These are phyloP conservation scores for Apiospora sp. DNA, from an alignment of 2,329 filamentous ascomycete genomes.

Conservation along the genomic window DNA sequence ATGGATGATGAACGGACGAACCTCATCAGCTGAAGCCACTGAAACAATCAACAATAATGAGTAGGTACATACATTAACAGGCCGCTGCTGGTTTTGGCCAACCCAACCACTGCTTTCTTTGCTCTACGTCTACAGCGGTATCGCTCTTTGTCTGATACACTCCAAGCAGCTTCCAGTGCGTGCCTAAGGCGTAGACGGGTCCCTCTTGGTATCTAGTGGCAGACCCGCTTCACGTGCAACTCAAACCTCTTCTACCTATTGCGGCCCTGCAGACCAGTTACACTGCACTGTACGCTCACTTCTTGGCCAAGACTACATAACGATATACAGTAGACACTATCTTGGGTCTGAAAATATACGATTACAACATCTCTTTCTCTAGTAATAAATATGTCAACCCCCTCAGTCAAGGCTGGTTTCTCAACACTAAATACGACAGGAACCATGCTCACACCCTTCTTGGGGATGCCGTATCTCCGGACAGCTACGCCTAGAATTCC, in stretches of 20 bases:
- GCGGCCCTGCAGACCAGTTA: background rate
- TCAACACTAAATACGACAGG: background rate
- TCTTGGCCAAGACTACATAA: background rate
- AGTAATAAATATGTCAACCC: background rate
- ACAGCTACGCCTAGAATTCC: background rate
- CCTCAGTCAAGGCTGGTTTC: background rate
- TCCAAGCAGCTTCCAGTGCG: background rate
- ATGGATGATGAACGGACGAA: background rate
- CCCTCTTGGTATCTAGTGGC: background rate
- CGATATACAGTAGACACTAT: too few relatives aligned
- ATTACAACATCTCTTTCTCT: background rate
- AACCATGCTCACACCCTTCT: background rate
- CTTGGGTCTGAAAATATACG: background rate
- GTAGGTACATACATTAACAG: background rate
- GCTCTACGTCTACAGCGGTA: background rate
- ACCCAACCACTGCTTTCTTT: background rate
- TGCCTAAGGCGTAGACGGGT: background rate
- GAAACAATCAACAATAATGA: background rate
- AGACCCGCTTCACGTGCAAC: constrained; percentile 7
- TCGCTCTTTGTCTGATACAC: background rate
- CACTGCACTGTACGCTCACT: background rate
- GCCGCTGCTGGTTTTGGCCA: background rate
- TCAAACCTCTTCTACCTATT: background rate
- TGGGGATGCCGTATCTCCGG: background rate
- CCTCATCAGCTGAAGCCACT: background rate